phyloP scores from a whole-genome alignment of 768 basidiomycete genomes.

The Tricholoma furcatifolium region DNA sequence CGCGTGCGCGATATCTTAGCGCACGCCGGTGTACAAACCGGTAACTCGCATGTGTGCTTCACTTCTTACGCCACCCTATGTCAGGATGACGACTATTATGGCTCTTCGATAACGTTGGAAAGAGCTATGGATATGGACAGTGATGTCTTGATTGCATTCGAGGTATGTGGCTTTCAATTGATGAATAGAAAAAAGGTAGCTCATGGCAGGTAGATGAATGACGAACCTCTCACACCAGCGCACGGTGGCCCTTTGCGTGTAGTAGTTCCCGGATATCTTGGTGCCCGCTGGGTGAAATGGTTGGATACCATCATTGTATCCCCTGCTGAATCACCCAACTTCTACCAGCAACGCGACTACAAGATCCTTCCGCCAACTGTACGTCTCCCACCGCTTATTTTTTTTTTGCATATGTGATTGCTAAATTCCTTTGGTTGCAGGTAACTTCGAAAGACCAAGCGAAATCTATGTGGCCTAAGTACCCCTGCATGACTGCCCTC shows the following conservation, averaged over 20 bases:
- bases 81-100: conserved; percentile 62
- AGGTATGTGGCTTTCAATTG: conserved; percentile 33
- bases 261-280: conserved; percentile 64
- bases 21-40: conserved; percentile 34
- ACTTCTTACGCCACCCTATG: conserved; percentile 58
- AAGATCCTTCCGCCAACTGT: conserved; percentile 57
- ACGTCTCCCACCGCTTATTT: conserved; percentile 16
- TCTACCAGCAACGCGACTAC: conserved; percentile 74
- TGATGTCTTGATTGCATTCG: conserved; percentile 61
- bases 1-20: conserved; percentile 56
- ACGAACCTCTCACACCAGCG: conserved; percentile 51
- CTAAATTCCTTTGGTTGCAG: no score
- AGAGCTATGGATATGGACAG: conserved; percentile 45
- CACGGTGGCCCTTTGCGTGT: conserved; percentile 69
- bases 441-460: conserved; percentile 47
- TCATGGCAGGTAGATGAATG: conserved; percentile 56
- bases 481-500: conserved; percentile 56
- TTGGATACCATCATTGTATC: conserved; percentile 59
- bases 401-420: no score
- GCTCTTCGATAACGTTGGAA: conserved; percentile 57
- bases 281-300: conserved; percentile 80
- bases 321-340: conserved; percentile 57
- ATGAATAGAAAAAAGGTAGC: neutral
- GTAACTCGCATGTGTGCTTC: conserved; percentile 55
- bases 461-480: conserved; percentile 46